Evolutionary conservation across 2,329 filamentous ascomycete genomes (phyloP), one percentile per base, ranked within the genome.

Genomic region (Hypoxylon sp.): DNA sequence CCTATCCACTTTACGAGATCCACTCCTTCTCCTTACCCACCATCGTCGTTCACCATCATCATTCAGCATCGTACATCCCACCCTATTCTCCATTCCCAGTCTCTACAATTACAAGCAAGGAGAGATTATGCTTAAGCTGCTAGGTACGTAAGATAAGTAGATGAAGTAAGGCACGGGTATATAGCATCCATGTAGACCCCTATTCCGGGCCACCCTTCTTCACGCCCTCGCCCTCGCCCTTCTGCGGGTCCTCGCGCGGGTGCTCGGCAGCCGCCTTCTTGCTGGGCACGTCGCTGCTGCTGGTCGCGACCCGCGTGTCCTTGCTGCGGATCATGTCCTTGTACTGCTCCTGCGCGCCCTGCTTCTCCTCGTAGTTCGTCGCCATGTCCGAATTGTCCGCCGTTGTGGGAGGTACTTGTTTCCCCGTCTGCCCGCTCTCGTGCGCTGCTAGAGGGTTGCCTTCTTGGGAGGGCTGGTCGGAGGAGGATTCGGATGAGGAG

Each of bases 211-310:
- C 71, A 2, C 72, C 70, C 65, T 74, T 73, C 55, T 69, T 30
- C 7, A 56, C 69, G 8, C 50, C 70, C 54, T 73, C 73, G 2
- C 72, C 73, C 66, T 73, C 71, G 51, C 74, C 76, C 70, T 73
- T 73, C 64, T 73, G 49, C 8, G 77, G 69, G 35, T 77, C 75
- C 54, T 78, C 74, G 27, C 68, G 62, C 30, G 75, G 71, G 57
- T 75, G 58, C 58, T 78, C 73, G n/a, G 40, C 54, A 0, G 51
- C 53, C 2, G 58, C 62, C 67, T 72, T 72, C 72, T 77, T 77
- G 66, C 68, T 72, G 0, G 77, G 74, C 20, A 70, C 13, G 5
- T 71, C 65, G 48, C 70, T 72, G 1, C 70, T 72, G 62, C 66
- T 70, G 1, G 64, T 63, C 6, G 72, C 73, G 1, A 42, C 64